Base-by-base conservation (phyloP, 768 basidiomycete species). In the Sporobolomyces phaffii region DNA sequence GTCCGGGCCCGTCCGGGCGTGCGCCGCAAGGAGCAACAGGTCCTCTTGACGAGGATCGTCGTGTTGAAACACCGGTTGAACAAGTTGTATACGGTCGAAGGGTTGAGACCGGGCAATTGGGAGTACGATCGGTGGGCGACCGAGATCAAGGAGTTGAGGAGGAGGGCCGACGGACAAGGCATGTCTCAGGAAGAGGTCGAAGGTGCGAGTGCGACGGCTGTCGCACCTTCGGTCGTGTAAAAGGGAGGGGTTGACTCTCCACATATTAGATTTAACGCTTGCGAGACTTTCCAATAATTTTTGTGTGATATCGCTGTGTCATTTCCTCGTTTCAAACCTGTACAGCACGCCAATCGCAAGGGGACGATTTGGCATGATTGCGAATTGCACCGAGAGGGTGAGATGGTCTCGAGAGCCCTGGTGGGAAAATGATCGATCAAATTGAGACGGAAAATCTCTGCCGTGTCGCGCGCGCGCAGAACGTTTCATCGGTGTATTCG, bases 11-110 rank as follows among this genome's bases (percentile, higher is more conserved):
- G 58, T 0, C 57, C 51, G 7, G 57, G 34, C 26, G n/a, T 66
- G n/a, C 22, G 52, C 41, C 11, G 61, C 10, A 63, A 63, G 40
- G 61, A 60, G 52, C 45, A 57, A n/a, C 57, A 57, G 40, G 65
- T 70, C 33, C 52, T 66, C 34, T 40, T 60, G n/a, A 18, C 20
- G 29, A 33, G 49, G 40, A 60, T 63, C 41, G 15, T 54, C n/a
- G 40, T 66, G 31, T 58, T 58, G 11, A 40, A 54, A 20, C 47
- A 66, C 58, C 40, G 62, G 20, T 47, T 70, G 52, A 24, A 20
- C 24, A 63, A 62, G 47, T 26, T 70, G 17, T 31, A 62, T 40
- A 26, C 52, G 50, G 28, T 63, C 20, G 69, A 65, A 9, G 48
- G 45, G 34, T 43, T 34, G 47, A 24, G 51, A 17, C 50, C 62